Percentiles rank a stretch among this genome's conserved stretches.
Conservation (phyloP, 208 protist genomes). For the Leishmania amazonensis region DNA sequence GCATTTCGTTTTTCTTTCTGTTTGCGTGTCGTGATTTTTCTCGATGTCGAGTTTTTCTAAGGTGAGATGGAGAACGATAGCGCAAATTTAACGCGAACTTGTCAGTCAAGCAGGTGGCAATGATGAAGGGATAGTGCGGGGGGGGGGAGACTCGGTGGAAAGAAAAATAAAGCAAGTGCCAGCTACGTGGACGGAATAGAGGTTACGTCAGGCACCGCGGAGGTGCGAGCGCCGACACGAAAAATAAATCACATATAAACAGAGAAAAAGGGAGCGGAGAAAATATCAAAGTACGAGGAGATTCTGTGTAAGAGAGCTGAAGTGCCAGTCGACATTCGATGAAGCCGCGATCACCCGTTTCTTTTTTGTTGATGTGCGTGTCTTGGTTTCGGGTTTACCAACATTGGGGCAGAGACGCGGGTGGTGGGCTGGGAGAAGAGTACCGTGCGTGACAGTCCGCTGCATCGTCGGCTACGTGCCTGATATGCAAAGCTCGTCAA, state of each 20-base stretch:
- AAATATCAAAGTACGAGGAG: background rate
- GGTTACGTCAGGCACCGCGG: background rate
- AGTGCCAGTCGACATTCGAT: slow-evolving; percentile 3
- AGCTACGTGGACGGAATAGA: background rate
- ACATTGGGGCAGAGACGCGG: background rate
- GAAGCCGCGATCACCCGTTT: no score
- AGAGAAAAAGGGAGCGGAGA: slow-evolving; percentile 4
- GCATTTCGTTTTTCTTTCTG: slow-evolving; percentile 35
- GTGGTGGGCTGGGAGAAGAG: background rate
- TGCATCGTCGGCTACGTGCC: background rate
- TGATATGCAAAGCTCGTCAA: background rate
- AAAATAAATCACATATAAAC: background rate
- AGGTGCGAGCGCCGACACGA: background rate
- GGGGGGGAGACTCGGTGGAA: background rate
- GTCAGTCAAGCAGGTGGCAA: background rate
- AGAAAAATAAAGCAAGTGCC: background rate
- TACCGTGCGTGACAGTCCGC: background rate
- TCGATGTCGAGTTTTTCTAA: background rate
- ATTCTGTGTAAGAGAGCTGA: background rate
- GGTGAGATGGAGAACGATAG: background rate
- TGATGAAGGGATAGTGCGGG: background rate
- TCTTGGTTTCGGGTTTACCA: background rate
- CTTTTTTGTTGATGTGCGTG: no score
- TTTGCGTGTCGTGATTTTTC: background rate
- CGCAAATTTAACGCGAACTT: background rate